Conservation (phyloP, 805 yeast genomes). For the Debaryomyces tyrocola region DNA sequence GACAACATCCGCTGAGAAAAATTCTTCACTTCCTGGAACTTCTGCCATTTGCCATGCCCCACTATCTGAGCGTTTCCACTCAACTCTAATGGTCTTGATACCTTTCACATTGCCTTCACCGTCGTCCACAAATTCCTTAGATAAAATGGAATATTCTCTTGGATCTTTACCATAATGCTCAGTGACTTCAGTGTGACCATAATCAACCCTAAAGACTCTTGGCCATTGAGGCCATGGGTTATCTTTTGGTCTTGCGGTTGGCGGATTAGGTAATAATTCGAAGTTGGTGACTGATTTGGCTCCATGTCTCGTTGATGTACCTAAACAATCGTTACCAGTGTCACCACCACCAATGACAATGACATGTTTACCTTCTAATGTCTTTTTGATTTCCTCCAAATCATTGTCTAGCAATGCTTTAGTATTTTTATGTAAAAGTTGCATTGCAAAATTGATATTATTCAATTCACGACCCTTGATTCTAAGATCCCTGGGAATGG, state of each 20-base stretch:
- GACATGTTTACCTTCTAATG: conserved; percentile 82
- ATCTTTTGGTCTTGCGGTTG: conserved; percentile 81
- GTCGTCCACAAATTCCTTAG: conserved; percentile 94
- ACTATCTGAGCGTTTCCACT: conserved; percentile 92
- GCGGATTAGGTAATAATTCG: conserved; percentile 92
- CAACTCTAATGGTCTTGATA: conserved; percentile 94
- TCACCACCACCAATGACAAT: conserved; percentile 99
- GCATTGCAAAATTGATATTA: conserved; percentile 94
- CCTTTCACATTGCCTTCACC: conserved; percentile 94
- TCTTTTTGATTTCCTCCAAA: conserved; percentile 70
- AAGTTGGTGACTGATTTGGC: conserved; percentile 93
- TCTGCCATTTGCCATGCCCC: conserved; percentile 99
- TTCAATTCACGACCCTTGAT: conserved; percentile 91
- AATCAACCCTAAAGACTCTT: conserved; percentile 93
- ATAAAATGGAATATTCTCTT: conserved; percentile 91
- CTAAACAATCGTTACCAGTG: conserved; percentile 98
- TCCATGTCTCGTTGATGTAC: conserved; percentile 96
- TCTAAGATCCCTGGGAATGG: conserved; percentile 91
- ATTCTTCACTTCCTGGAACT: conserved; percentile 90
- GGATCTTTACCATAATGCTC: conserved; percentile 97
- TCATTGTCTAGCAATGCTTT: conserved; percentile 81
- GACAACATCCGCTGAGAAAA: conserved; percentile 93
- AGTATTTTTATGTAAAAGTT: conserved; percentile 83
- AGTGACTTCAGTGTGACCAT: conserved; percentile 94
- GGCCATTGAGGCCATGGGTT: conserved; percentile 99